Base-by-base conservation (phyloP, 2,329 filamentous ascomycete genomes). In the Zasmidium angulare region DNA sequence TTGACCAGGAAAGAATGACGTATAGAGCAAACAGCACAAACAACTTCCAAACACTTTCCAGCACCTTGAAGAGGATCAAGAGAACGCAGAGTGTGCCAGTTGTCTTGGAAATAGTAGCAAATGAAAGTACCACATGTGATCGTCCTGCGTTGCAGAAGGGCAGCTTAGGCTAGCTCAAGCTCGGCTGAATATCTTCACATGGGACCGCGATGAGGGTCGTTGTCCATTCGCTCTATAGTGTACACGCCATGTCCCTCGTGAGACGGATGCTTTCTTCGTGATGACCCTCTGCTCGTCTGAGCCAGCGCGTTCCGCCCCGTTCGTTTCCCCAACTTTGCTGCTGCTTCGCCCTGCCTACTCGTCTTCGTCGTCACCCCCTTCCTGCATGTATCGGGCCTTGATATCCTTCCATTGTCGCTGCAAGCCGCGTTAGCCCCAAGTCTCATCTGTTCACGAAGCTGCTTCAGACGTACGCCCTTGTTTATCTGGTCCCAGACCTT, bases 371-470 rank as follows among this genome's bases (percentile, higher is more conserved):
- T 65, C 63, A 47, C 62, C 68, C 58, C 59, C 64, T 36, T 66
- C 62, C 48, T 71, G 80, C 72, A 96, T 78, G 79, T 96, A 99
- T 79, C 85, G 88, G 78, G 88, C 81, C 81, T 96, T 93, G 82
- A 99, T 97, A 78, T 99, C 95, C 86, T 97, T 97, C 95, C 95
- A 98, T 96, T 97, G 93, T 74, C 93, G 91, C 93, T 98, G 74
- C 70, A 20, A 17, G n/a, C 2, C n/a, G 0, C 23, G 66, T 75
- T 63, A 75, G 73, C 63, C 24, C 24, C 12, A 47, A 29, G 26
- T 29, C 24, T 19, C 22, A 22, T 52, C 19, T n/a, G 31, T 11
- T 9, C 21, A 14, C 46, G 20, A n/a, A 4, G 7, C 51, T 2
- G 6, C n/a, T n/a, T 2, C 31, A 22, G 36, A 88, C 90, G 74